Evolutionary conservation across 2,329 filamentous ascomycete genomes (phyloP), one percentile per base, ranked within the genome.

Genomic region (Septoria petroselini): DNA sequence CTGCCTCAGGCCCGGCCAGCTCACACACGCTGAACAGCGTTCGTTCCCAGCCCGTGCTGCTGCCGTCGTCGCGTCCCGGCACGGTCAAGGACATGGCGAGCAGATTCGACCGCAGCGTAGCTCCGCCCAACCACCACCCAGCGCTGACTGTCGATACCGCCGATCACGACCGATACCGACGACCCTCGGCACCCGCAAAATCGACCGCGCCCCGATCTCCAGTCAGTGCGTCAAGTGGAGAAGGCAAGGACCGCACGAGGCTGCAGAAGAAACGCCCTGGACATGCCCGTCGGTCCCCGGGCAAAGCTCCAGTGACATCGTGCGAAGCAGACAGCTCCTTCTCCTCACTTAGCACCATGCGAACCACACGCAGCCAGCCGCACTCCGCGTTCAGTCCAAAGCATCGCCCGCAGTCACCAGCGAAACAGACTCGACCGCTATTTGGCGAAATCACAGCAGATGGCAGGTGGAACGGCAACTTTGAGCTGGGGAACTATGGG

Each of bases 71-170:
- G 17, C 53, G 62, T 27, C 53, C 53, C 27, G 62, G 63, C 21
- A 57, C 48, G n/a, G 86, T 93, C 59, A 88, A 85, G 70, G 87
- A 93, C 64, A 75, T 93, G 55, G 83, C 87, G 62, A 88, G 84
- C 68, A 83, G 80, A 47, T 93, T 91, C 70, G 86, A 91, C 68
- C 81, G 84, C 63, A 52, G 55, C 25, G 58, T 54, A 5, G 49
- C 57, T 7, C 46, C 42, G 7, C 46, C 54, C 21, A 50, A 34
- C 21, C 35, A 37, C 12, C 53, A 47, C 41, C 54, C 55, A n/a
- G 29, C 52, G 12, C 53, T 60, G 23, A 48, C 57, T 18, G 51
- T 60, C 25, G 57, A 54, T 35, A 60, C 60, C 8, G 12, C 33
- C 23, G 58, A 48, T 25, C 60, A 61, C 48, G 62, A 65, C 17